phyloP scores from a whole-genome alignment of 148 eudicot genomes.

The Pharnaceum exiguum region DNA sequence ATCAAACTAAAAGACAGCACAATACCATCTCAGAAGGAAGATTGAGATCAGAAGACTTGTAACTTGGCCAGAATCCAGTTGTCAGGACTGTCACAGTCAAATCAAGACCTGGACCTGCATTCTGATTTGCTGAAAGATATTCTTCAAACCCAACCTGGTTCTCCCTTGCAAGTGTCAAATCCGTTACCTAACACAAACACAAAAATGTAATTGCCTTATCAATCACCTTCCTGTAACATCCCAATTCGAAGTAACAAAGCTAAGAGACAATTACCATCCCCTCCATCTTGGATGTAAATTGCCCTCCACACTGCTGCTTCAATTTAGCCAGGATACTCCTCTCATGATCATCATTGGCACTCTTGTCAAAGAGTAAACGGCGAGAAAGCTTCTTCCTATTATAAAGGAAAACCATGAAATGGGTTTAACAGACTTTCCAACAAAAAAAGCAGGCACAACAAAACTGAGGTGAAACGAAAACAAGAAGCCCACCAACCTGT shows the following conservation, averaged over 20 bases:
- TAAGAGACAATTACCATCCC: constrained; percentile 60
- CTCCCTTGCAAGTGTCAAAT: constrained; percentile 82
- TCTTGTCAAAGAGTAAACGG: constrained; percentile 72
- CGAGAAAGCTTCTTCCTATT: constrained; percentile 83
- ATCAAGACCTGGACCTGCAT: constrained; percentile 68
- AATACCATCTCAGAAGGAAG: constrained; percentile 91
- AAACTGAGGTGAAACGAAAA: neutral
- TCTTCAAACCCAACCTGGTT: constrained; percentile 75
- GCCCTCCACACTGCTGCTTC: constrained; percentile 92
- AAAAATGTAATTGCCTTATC: neutral
- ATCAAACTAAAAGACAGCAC: too few relatives aligned
- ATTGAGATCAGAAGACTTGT: constrained; percentile 79
- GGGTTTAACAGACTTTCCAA: neutral
- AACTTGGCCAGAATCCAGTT: constrained; percentile 91
- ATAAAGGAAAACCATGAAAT: constrained; percentile 10
- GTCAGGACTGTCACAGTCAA: constrained; percentile 90
- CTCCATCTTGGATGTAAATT: constrained; percentile 91
- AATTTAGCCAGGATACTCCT: constrained; percentile 77
- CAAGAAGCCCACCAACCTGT: constrained; percentile 44
- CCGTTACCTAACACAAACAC: constrained; percentile 58
- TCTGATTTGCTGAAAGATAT: constrained; percentile 48
- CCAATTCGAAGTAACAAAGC: neutral
- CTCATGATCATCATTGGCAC: constrained; percentile 93
- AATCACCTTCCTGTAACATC: too few relatives aligned
- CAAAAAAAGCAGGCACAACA: neutral